phyloP scores from a whole-genome alignment of 768 basidiomycete genomes.

The Amanita rimosa region DNA sequence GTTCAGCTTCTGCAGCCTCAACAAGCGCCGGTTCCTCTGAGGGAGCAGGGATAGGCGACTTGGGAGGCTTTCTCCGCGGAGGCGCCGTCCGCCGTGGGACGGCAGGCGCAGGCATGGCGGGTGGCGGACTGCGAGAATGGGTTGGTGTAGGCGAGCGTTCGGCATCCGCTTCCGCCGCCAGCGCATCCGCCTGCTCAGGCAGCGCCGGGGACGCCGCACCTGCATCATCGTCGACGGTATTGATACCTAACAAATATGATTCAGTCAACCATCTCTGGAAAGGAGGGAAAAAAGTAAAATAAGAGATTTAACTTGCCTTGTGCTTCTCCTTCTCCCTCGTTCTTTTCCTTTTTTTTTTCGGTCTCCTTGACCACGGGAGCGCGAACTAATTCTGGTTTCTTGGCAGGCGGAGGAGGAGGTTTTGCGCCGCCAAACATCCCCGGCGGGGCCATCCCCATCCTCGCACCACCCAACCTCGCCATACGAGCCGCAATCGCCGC shows the following conservation, averaged over 20 bases:
- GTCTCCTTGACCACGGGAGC: constrained; percentile 5
- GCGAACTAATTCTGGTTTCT: constrained; percentile 13
- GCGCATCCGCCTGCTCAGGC: not conserved
- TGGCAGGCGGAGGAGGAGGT: constrained; percentile 20
- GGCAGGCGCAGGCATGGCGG: constrained; percentile 64
- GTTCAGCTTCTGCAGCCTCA: constrained; percentile 5
- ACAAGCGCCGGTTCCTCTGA: constrained; percentile 3
- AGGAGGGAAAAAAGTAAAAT: not conserved
- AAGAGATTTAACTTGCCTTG: not conserved
- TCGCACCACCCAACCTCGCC: constrained; percentile 83
- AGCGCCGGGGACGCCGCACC: not conserved
- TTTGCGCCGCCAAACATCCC: constrained; percentile 46
- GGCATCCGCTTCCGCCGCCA: not conserved
- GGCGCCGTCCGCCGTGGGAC: constrained; percentile 67
- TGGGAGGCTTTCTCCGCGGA: constrained; percentile 55
- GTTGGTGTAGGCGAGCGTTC: not conserved
- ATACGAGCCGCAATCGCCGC: constrained; percentile 87
- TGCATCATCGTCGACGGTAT: no score
- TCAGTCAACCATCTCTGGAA: not conserved
- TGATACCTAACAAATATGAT: no score
- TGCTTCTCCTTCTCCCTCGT: not conserved
- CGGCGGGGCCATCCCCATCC: constrained; percentile 63
- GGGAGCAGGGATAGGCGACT: constrained; percentile 24
- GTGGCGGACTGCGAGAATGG: constrained; percentile 23
- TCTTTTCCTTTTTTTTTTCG: not conserved